Percentiles rank a stretch among this genome's conserved stretches.
Conservation (phyloP, 148 eudicot species). For the Polygonum aviculare region DNA sequence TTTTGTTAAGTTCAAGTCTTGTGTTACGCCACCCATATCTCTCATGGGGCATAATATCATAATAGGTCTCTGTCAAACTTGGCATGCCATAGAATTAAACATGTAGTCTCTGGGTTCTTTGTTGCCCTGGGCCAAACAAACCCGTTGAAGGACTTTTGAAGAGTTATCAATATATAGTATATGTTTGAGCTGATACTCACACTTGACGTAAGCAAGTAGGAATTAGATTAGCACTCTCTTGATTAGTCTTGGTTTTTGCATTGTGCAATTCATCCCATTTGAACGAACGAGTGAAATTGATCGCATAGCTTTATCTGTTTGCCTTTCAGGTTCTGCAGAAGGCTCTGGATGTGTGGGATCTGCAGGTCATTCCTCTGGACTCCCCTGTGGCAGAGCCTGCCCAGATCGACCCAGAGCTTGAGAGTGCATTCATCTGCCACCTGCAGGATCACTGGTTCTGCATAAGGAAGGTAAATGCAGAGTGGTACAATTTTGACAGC, state of each 20-base stretch:
- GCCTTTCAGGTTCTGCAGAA: slow-evolving; percentile 70
- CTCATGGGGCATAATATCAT: not conserved
- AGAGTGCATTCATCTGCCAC: slow-evolving; percentile 86
- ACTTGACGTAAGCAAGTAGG: not conserved
- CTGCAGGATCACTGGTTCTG: slow-evolving; percentile 95
- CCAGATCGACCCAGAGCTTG: slow-evolving; percentile 79
- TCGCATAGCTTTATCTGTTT: not conserved
- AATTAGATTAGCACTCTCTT: not conserved
- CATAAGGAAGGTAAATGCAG: slow-evolving; percentile 90
- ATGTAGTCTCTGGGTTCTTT: not conserved
- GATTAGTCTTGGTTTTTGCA: not conserved
- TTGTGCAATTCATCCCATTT: too few species aligned
- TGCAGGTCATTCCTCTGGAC: slow-evolving; percentile 79
- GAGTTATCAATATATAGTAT: not conserved
- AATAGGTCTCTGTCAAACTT: not conserved
- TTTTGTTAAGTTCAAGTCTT: not conserved
- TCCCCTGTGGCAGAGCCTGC: slow-evolving; percentile 88
- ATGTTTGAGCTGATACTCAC: not conserved
- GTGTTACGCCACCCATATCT: not conserved
- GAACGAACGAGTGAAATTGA: too few species aligned
- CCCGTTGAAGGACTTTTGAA: too few species aligned
- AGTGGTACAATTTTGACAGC: slow-evolving; percentile 97
- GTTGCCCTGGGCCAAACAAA: not conserved
- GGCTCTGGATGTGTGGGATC: slow-evolving; percentile 95
- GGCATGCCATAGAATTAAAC: too few species aligned